phyloP scores from a whole-genome alignment of 768 basidiomycete genomes.

The Suillus bovinus region DNA sequence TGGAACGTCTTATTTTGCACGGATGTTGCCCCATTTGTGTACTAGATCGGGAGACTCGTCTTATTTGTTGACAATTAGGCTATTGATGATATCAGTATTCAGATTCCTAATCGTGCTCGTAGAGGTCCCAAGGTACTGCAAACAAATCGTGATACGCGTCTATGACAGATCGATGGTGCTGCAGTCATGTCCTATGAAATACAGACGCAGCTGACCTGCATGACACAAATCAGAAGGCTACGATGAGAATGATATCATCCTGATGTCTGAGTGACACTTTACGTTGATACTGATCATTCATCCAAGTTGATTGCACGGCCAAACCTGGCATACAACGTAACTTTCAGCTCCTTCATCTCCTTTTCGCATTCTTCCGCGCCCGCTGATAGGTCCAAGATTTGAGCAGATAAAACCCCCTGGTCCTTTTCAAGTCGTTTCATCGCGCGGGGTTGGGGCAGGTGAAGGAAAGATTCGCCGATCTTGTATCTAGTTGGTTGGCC shows the following conservation, averaged over 20 bases:
- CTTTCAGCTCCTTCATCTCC: slow-evolving; percentile 81
- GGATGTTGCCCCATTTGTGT: not conserved
- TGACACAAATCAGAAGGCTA: not conserved
- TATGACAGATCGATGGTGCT: not conserved
- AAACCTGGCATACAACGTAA: slow-evolving; percentile 85
- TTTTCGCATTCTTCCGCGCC: slow-evolving; percentile 66
- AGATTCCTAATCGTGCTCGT: not conserved
- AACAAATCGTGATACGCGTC: not conserved
- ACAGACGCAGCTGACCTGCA: not conserved
- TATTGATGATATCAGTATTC: not conserved
- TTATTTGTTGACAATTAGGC: not conserved
- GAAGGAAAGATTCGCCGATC: slow-evolving; percentile 87
- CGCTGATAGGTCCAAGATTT: slow-evolving; percentile 50
- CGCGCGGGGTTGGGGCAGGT: slow-evolving; percentile 70
- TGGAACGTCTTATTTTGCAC: not conserved
- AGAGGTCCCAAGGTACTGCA: not conserved
- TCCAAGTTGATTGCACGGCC: slow-evolving; percentile 93
- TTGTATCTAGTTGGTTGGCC: slow-evolving; percentile 60
- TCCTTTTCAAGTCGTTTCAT: slow-evolving; percentile 71
- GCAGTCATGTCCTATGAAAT: not conserved
- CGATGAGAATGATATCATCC: not conserved
- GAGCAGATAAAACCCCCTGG: slow-evolving; percentile 55
- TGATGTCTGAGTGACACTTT: not conserved
- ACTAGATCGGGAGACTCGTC: not conserved
- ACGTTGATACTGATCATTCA: slow-evolving; percentile 41